Evolutionary conservation across 2,329 filamentous ascomycete genomes (phyloP), one percentile per base, ranked within the genome.

Genomic region (Phyllosticta citrichinensis): DNA sequence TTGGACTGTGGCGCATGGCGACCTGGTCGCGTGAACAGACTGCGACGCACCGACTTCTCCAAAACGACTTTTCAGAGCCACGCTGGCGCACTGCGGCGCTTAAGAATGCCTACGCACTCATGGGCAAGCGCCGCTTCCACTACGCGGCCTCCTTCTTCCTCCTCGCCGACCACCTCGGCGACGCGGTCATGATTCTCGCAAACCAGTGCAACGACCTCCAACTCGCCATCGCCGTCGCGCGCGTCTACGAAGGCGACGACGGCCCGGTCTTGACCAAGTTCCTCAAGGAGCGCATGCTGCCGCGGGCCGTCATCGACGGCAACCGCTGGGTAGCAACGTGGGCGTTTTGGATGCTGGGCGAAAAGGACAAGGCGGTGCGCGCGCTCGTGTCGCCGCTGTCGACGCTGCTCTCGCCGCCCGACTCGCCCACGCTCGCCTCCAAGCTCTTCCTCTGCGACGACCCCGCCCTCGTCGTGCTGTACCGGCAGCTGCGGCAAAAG

Each of bases 131-230:
- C 53, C 82, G 94, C 56, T 97, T 97, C 71, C 91, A 90, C 74
- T 99, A 99, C 69, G 92, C 94, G 2, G 94, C 93, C 0, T 89
- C 94, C 0, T 99, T 97, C 76, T 99, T 99, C 77, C 79, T 99
- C 5, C 80, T 99, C 1, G 95, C 89, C 1, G 91, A 92, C 65
- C 87, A 88, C 68, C 79, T 96, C 0, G 84, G 87, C 60, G 91
- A 96, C 71, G 93, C 94, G 0, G 87, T 94, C 58, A 88, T 88
- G 65, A 86, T 99, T 19, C 90, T 95, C 65, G 79, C 92, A 14
- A 91, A 89, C 64, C 92, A 97, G 70, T 80, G 97, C 47, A 86
- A 89, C 62, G 95, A 99, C 70, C 76, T 94, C 22, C 91, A 97
- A 70, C 83, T 99, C 33, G 94, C 93, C 2, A 87, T 99, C 63